These are phyloP conservation scores for Plasmodium cynomolgi DNA, from an alignment of 169 alveolate genomes.

Conservation along the genomic window DNA sequence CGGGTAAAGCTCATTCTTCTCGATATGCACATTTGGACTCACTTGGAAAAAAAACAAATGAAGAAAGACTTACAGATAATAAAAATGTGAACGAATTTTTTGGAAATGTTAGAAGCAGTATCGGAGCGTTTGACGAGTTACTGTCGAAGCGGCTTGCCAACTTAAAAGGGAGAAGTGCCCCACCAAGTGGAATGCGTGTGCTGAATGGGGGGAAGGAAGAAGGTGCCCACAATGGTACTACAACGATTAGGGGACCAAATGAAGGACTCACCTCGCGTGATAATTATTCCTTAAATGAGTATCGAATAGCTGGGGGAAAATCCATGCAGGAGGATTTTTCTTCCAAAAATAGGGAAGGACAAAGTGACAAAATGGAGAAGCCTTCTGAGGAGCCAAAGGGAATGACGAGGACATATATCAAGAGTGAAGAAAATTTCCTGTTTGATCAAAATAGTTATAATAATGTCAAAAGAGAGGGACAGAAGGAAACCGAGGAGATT, in stretches of 20 bases:
- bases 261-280: not conserved
- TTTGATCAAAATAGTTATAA: not conserved
- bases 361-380: not conserved
- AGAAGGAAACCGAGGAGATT: not conserved
- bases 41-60: not conserved
- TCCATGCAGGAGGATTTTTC: not conserved
- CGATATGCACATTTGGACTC: not conserved
- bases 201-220: not conserved
- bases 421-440: not conserved
- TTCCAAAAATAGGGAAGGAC: not conserved
- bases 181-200: not conserved
- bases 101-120: not conserved
- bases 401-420: not conserved
- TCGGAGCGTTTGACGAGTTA: not conserved
- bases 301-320: not conserved
- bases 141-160: not conserved
- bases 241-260: not conserved
- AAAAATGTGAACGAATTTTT: slow-evolving; percentile 6
- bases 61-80: not conserved
- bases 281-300: not conserved
- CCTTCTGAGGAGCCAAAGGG: not conserved
- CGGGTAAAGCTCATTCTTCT: not conserved
- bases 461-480: not conserved
- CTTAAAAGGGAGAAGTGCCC: not conserved
- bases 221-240: not conserved